Conservation (phyloP, 228 moss, liverwort and hornwort species). For the Sphagnum fallax region DNA sequence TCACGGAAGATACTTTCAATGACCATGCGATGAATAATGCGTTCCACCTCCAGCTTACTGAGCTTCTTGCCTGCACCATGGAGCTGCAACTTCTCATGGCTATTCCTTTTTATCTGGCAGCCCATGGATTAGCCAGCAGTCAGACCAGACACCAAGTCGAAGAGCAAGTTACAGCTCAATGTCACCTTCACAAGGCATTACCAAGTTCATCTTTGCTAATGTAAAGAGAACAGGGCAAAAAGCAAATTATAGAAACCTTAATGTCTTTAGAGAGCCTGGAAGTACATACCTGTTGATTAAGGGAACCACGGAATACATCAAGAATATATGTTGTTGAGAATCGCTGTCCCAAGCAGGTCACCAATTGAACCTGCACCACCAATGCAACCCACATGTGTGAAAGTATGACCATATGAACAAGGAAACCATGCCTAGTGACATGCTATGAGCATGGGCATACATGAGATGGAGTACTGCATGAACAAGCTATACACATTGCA, state of each 20-base stretch:
- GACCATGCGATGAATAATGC: constrained; percentile 80
- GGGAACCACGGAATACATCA: constrained; percentile 88
- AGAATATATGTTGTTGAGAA: constrained; percentile 72
- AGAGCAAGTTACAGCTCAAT: too few relatives aligned
- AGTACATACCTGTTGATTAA: constrained; percentile 67
- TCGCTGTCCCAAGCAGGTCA: constrained; percentile 71
- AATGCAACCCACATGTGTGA: background rate
- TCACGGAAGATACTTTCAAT: constrained; percentile 76
- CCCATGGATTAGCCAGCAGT: constrained; percentile 3
- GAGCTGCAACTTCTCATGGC: constrained; percentile 68
- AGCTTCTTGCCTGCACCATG: constrained; percentile 93
- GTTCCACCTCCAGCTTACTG: constrained; percentile 72
- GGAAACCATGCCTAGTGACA: background rate
- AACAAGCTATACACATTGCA: too few relatives aligned
- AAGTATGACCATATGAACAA: background rate
- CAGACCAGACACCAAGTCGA: background rate
- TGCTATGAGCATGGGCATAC: too few relatives aligned
- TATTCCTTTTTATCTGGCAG: constrained; percentile 70
- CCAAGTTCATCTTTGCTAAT: background rate
- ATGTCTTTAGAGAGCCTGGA: too few relatives aligned
- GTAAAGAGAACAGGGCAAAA: too few relatives aligned
- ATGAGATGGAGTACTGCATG: too few relatives aligned
- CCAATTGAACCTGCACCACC: constrained; percentile 62
- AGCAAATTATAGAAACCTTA: too few relatives aligned
- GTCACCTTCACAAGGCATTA: background rate